These are phyloP conservation scores for Penicillium macrosclerotiorum DNA, from an alignment of 495 filamentous ascomycete genomes.

Conservation along the genomic window DNA sequence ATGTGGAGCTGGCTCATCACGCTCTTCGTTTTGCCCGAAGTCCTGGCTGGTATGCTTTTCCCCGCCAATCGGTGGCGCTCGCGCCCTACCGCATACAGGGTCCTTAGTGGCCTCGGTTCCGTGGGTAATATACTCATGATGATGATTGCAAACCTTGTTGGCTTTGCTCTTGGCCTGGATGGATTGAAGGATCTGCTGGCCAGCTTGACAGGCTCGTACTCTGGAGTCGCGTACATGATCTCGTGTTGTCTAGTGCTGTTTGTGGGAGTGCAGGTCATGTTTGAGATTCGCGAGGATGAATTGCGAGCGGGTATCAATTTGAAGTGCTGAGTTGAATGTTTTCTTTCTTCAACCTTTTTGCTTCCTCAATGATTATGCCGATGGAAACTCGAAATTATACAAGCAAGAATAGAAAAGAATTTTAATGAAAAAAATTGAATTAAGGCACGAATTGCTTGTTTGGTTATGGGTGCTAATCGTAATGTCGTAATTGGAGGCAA, in stretches of 20 bases:
- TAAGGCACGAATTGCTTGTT: too few relatives aligned
- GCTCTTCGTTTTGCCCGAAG: constrained; percentile 88
- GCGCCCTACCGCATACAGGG: constrained; percentile 66
- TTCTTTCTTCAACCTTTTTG: background rate
- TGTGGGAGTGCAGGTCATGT: constrained; percentile 90
- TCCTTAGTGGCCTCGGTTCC: constrained; percentile 80
- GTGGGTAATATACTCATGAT: constrained; percentile 91
- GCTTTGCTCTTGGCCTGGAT: constrained; percentile 89
- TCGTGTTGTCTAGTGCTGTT: constrained; percentile 71
- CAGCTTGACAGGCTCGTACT: constrained; percentile 70
- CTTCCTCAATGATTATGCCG: background rate
- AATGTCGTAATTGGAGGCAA: constrained; percentile 25
- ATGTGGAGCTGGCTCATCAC: constrained; percentile 97
- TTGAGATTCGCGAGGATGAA: constrained; percentile 87
- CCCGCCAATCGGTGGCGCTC: constrained; percentile 66
- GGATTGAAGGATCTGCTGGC: constrained; percentile 73
- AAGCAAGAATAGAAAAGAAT: background rate
- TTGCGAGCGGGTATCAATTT: constrained; percentile 74
- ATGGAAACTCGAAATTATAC: too few relatives aligned
- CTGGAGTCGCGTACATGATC: constrained; percentile 70
- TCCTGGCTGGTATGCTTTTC: constrained; percentile 68
- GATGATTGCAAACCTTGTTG: constrained; percentile 92
- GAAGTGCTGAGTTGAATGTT: constrained; percentile 65
- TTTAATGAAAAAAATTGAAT: constrained; percentile 6
- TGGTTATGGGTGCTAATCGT: too few relatives aligned